A percentile compares a stretch with the other conserved stretches of the same genome.
Conservation (phyloP, 2,329 filamentous ascomycete species). For the Tolypocladium pustulatum region DNA sequence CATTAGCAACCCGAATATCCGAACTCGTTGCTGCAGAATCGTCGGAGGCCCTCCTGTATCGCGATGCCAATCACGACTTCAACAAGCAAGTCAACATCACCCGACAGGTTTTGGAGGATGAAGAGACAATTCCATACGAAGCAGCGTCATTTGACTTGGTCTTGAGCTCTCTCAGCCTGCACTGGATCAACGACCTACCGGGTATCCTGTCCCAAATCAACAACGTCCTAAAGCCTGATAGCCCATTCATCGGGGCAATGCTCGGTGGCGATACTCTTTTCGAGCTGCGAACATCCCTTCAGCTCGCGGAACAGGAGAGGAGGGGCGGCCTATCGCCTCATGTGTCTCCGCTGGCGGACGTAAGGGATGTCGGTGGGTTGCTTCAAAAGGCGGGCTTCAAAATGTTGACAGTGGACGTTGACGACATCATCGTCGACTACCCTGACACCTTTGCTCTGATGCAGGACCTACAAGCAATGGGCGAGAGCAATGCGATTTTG, state of each 20-base stretch:
- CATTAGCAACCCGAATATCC: constrained; percentile 60
- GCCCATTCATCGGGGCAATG: constrained; percentile 91
- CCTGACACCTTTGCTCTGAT: constrained; percentile 84
- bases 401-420: constrained; percentile 91
- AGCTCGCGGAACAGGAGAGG: constrained; percentile 84
- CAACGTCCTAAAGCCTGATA: constrained; percentile 76
- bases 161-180: constrained; percentile 77
- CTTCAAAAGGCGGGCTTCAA: constrained; percentile 85
- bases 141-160: constrained; percentile 78
- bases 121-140: constrained; percentile 66
- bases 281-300: constrained; percentile 85
- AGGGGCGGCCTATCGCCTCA: constrained; percentile 86
- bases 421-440: constrained; percentile 94
- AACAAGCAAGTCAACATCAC: constrained; percentile 63
- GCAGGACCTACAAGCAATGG: constrained; percentile 93
- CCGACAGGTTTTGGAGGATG: constrained; percentile 63
- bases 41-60: constrained; percentile 65
- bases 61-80: constrained; percentile 66
- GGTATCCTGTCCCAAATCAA: constrained; percentile 78
- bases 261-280: constrained; percentile 89
- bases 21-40: constrained; percentile 75
- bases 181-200: constrained; percentile 97
- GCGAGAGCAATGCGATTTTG: constrained; percentile 81
- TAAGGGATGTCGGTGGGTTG: constrained; percentile 80
- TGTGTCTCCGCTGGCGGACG: constrained; percentile 84